Evolutionary conservation across 768 basidiomycete species (phyloP).

Genomic region (Hemileccinum impolitum): DNA sequence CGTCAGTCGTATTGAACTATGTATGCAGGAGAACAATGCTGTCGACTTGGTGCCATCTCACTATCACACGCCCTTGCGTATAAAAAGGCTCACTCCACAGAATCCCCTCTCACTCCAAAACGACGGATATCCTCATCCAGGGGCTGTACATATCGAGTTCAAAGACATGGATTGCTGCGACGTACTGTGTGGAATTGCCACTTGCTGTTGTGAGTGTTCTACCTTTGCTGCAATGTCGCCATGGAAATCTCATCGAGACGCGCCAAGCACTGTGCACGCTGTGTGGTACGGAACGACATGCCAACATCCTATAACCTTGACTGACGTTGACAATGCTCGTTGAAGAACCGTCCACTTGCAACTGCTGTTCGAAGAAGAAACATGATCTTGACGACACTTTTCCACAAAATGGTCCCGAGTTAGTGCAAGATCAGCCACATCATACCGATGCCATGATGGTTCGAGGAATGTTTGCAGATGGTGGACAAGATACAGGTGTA

Average conservation of each 20-base stretch:
- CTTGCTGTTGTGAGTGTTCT: constrained; percentile 20
- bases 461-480: constrained; percentile 13
- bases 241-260: constrained; percentile 1
- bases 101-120: background rate
- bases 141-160: background rate
- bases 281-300: constrained; percentile 12
- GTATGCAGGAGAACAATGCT: too few species aligned
- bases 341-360: constrained; percentile 13
- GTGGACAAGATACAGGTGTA: constrained; percentile 1
- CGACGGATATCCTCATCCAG: background rate
- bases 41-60: too few species aligned
- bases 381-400: background rate
- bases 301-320: background rate
- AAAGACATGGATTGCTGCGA: constrained; percentile 25
- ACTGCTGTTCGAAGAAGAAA: constrained; percentile 14
- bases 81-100: background rate
- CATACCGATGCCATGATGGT: constrained; percentile 10
- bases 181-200: constrained; percentile 14
- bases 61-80: background rate
- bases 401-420: background rate
- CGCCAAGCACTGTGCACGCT: constrained; percentile 8
- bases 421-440: constrained; percentile 19
- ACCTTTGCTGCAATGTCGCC: background rate
- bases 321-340: background rate
- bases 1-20: background rate